phyloP scores from a whole-genome alignment of 257 asterid species.

The Lycium barbarum region DNA sequence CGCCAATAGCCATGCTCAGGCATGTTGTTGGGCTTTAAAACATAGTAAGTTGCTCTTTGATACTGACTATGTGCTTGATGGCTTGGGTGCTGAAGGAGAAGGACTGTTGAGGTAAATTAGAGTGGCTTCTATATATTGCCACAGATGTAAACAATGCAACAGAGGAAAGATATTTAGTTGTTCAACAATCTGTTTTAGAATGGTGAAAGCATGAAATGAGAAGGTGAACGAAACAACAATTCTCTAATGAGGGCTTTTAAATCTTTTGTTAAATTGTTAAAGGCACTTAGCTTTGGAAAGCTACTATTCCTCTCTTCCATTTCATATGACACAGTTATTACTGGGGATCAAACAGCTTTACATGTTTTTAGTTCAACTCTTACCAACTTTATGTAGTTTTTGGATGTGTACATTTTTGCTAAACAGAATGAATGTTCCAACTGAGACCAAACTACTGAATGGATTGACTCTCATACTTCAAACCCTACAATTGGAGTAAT shows the following conservation, averaged over 20 bases:
- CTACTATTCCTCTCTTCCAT: neutral
- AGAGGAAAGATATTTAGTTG: neutral
- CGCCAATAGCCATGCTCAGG: neutral
- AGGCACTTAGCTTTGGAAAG: neutral
- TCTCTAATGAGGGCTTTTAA: constrained; percentile 10
- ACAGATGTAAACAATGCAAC: neutral
- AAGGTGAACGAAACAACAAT: neutral
- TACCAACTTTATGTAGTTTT: neutral
- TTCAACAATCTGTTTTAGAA: neutral
- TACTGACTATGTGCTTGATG: neutral
- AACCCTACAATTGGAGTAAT: neutral
- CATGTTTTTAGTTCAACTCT: neutral
- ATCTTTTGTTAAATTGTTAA: neutral
- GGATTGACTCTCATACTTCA: constrained; percentile 1
- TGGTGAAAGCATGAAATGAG: neutral
- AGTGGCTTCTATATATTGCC: neutral
- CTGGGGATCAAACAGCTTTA: neutral
- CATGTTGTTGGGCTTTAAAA: neutral
- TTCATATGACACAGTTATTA: neutral
- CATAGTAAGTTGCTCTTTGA: neutral
- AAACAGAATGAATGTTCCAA: neutral
- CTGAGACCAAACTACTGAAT: neutral
- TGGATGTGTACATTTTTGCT: neutral
- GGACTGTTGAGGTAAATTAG: neutral
- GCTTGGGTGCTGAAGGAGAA: constrained; percentile 15